phyloP scores from a whole-genome alignment of 441 rosid genomes.

The Codiaeum variegatum region DNA sequence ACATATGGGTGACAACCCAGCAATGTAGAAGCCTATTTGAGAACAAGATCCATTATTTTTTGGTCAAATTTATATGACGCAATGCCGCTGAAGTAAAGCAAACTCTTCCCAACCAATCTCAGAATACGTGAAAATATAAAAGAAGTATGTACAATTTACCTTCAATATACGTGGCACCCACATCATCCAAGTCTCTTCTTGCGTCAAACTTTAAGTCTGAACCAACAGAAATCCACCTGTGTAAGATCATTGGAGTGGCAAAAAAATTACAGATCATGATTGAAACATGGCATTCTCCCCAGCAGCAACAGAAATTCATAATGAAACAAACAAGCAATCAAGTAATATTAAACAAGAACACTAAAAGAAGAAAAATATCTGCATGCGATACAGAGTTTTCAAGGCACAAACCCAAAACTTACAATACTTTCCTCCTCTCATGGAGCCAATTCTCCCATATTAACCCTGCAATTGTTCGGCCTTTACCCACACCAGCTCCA shows the following conservation, averaged over 20 bases:
- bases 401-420: slow-evolving; percentile 32
- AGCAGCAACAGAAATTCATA: slow-evolving; percentile 15
- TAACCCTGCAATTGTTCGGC: slow-evolving; percentile 93
- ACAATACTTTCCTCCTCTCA: slow-evolving; percentile 83
- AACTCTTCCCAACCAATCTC: slow-evolving; percentile 8
- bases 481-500: slow-evolving; percentile 99
- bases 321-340: background rate
- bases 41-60: background rate
- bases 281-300: slow-evolving; percentile 13
- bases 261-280: slow-evolving; percentile 21
- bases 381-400: slow-evolving; percentile 8
- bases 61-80: slow-evolving; percentile 2
- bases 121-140: background rate
- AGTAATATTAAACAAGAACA: background rate
- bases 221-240: slow-evolving; percentile 98
- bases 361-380: background rate
- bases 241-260: slow-evolving; percentile 30
- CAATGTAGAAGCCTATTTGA: background rate
- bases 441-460: slow-evolving; percentile 96
- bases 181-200: slow-evolving; percentile 97
- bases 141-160: slow-evolving; percentile 37
- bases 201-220: slow-evolving; percentile 96
- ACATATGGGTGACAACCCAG: background rate
- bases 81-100: background rate
- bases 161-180: slow-evolving; percentile 75